These are phyloP conservation scores for Abrus pulchellus DNA, from an alignment of 306 rosid species.

Conservation along the genomic window DNA sequence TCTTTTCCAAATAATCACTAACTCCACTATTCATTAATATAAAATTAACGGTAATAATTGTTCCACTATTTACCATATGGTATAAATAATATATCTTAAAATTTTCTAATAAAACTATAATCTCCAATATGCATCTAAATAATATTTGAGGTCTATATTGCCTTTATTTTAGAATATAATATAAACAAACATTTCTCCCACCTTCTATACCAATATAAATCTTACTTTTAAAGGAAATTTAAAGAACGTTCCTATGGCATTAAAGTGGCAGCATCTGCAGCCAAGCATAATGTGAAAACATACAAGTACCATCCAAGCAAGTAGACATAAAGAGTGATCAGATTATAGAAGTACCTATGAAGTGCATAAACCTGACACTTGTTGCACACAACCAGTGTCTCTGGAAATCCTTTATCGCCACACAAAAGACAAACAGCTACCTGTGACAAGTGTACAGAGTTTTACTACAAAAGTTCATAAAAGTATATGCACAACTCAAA, in stretches of 20 bases:
- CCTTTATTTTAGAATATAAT: constrained; percentile 10
- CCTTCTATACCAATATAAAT: no score
- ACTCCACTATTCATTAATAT: no score
- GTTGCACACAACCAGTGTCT: constrained; percentile 47
- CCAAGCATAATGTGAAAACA: constrained; percentile 18
- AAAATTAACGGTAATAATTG: no score
- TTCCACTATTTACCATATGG: background rate
- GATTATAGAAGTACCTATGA: constrained; percentile 45
- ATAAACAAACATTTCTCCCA: background rate
- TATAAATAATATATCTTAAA: background rate
- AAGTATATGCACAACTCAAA: background rate
- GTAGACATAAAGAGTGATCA: background rate
- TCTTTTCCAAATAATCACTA: no score
- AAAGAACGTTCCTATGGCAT: background rate
- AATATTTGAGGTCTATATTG: background rate
- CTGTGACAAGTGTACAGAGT: constrained; percentile 34
- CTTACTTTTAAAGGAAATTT: background rate
- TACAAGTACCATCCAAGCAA: constrained; percentile 5
- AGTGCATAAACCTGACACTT: constrained; percentile 42
- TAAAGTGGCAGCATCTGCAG: constrained; percentile 10
- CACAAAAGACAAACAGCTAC: constrained; percentile 51
- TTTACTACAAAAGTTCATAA: constrained; percentile 6
- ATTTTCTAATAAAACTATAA: constrained; percentile 8
- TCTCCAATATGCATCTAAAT: constrained; percentile 13
- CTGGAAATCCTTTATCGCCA: constrained; percentile 47